Percentiles rank a stretch among this genome's conserved stretches.
These are phyloP conservation scores for Gliomastix tumulicola DNA, from an alignment of 2,329 filamentous ascomycete species.

Conservation along the genomic window DNA sequence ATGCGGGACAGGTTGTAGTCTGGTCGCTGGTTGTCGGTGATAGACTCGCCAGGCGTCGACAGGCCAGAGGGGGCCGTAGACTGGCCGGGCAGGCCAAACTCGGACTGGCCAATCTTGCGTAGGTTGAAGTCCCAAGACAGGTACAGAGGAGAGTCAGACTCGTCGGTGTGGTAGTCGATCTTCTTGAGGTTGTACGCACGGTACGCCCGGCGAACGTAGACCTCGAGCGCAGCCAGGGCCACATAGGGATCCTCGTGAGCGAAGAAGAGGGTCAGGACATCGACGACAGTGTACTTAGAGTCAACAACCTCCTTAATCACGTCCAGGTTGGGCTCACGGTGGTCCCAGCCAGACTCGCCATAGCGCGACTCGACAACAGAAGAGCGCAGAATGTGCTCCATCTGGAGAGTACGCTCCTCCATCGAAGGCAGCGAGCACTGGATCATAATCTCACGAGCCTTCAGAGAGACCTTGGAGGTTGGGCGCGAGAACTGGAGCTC, in stretches of 20 bases:
- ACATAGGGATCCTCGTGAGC: constrained; percentile 92
- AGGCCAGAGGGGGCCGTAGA: constrained; percentile 80
- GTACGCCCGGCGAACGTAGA: constrained; percentile 94
- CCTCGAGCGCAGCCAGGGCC: constrained; percentile 84
- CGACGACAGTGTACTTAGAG: constrained; percentile 97
- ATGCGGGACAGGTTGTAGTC: constrained; percentile 66
- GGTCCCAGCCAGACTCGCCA: constrained; percentile 94
- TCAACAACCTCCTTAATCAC: constrained; percentile 97
- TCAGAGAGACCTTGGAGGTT: constrained; percentile 92
- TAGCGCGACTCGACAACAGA: constrained; percentile 96
- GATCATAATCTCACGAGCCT: constrained; percentile 94
- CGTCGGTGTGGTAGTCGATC: constrained; percentile 82
- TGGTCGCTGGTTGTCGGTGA: too few species aligned
- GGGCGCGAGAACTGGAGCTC: constrained; percentile 67
- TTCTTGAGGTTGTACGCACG: constrained; percentile 88
- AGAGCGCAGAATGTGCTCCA: constrained; percentile 97
- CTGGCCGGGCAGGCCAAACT: constrained; percentile 76
- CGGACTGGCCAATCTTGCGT: constrained; percentile 84
- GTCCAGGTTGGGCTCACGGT: constrained; percentile 83
- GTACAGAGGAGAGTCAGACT: constrained; percentile 61
- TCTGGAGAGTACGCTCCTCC: constrained; percentile 89
- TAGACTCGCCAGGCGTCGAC: constrained; percentile 49
- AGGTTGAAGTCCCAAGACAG: constrained; percentile 95
- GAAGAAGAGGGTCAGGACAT: constrained; percentile 93
- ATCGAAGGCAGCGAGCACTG: constrained; percentile 94